Percentiles rank a stretch among this genome's conserved stretches.
These are phyloP conservation scores for Candida peoriensis DNA, from an alignment of 805 yeast species.

Conservation along the genomic window DNA sequence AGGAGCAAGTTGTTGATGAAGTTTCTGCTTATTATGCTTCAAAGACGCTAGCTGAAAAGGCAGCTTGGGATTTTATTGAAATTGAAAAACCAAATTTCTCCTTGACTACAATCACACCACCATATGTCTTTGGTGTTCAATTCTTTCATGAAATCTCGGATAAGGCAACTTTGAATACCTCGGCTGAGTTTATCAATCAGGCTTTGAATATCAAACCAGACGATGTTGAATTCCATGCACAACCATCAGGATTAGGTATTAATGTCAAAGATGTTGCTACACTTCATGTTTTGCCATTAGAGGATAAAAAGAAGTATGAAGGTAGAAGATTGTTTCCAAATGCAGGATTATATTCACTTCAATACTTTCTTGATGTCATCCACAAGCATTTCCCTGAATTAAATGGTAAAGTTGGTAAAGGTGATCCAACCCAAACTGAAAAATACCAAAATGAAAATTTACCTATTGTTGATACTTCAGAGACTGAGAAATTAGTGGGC, in stretches of 20 bases:
- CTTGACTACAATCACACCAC: constrained; percentile 44
- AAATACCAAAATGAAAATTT: too few relatives aligned
- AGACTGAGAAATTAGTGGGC: constrained; percentile 4
- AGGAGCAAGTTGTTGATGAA: constrained; percentile 37
- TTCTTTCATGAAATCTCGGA: constrained; percentile 38
- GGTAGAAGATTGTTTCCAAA: constrained; percentile 26
- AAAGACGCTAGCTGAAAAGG: constrained; percentile 52
- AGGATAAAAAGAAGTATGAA: constrained; percentile 21
- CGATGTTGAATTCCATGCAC: constrained; percentile 7
- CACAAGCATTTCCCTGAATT: constrained; percentile 35
- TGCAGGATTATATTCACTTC: constrained; percentile 10
- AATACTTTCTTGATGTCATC: constrained; percentile 18
- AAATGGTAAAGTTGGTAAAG: constrained; percentile 35
- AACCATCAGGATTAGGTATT: constrained; percentile 11
- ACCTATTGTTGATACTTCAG: constrained; percentile 4
- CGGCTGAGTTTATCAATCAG: constrained; percentile 30
- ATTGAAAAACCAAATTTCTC: constrained; percentile 31
- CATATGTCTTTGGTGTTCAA: constrained; percentile 54
- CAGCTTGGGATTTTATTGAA: constrained; percentile 50
- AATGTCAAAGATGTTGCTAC: constrained; percentile 58
- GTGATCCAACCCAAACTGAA: too few relatives aligned
- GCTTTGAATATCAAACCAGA: constrained; percentile 23
- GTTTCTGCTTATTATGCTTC: constrained; percentile 47
- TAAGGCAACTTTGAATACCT: constrained; percentile 34
- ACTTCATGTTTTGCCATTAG: constrained; percentile 44